Evolutionary conservation across 2,329 filamentous ascomycete species (phyloP).

Genomic region (Phaeophleospora eucalypticola): DNA sequence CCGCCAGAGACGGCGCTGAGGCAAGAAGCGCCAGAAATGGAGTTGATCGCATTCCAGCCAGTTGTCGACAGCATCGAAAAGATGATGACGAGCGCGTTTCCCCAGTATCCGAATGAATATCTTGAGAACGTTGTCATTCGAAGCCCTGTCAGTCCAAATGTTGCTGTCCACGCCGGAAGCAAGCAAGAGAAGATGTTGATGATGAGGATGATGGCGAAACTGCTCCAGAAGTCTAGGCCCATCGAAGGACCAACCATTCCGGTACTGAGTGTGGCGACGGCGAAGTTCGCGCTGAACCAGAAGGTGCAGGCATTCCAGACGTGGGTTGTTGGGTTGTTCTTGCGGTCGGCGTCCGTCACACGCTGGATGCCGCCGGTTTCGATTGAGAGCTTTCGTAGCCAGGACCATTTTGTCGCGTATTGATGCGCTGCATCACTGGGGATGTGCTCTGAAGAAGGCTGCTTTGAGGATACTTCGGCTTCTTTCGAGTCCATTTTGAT

Average conservation of each 20-base stretch:
- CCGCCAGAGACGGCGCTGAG: conserved; percentile 8
- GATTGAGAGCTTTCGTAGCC: conserved; percentile 7
- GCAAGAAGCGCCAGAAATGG: conserved; percentile 13
- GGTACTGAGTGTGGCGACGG: conserved; percentile 14
- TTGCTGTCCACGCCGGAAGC: conserved; percentile 11
- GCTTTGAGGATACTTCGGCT: background rate
- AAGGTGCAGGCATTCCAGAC: conserved; percentile 13
- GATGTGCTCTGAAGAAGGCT: background rate
- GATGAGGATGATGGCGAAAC: conserved; percentile 14
- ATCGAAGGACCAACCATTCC: conserved; percentile 15
- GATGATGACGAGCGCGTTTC: conserved; percentile 8
- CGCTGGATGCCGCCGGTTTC: conserved; percentile 14
- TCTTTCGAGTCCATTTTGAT: background rate
- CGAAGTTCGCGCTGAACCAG: conserved; percentile 16
- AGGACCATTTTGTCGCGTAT: background rate
- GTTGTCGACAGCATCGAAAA: conserved; percentile 13
- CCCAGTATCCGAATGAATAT: conserved; percentile 16
- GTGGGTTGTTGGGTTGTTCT: conserved; percentile 6
- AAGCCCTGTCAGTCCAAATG: conserved; percentile 14
- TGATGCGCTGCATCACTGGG: background rate
- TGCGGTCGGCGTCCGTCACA: conserved; percentile 9
- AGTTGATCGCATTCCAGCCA: conserved; percentile 11
- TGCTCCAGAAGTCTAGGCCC: conserved; percentile 13
- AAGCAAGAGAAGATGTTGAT: conserved; percentile 13
- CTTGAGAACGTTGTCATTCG: conserved; percentile 16